A percentile compares a stretch with the other conserved stretches of the same genome.
These are phyloP conservation scores for Saccharomycopsis guyanensis DNA, from an alignment of 805 yeast species.

Conservation along the genomic window DNA sequence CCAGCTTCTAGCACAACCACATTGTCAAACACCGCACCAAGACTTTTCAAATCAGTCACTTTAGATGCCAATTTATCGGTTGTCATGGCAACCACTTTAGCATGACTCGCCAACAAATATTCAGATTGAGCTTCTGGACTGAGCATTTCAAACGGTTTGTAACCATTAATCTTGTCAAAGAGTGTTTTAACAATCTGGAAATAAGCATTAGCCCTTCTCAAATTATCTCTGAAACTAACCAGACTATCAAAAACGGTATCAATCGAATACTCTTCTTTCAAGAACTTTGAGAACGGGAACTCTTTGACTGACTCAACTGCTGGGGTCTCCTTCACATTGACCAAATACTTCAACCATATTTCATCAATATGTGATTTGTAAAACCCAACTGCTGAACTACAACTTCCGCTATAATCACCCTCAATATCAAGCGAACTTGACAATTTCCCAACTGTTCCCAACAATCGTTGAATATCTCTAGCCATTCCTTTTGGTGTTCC, in stretches of 20 bases:
- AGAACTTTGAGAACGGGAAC: conserved; percentile 5
- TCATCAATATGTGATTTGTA: conserved; percentile 23
- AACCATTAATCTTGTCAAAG: conserved; percentile 22
- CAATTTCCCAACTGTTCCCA: conserved; percentile 27
- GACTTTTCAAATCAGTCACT: conserved; percentile 21
- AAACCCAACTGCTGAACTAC: conserved; percentile 30
- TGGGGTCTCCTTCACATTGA: not conserved
- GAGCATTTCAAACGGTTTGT: conserved; percentile 29
- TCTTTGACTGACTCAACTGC: not conserved
- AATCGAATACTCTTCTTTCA: not conserved
- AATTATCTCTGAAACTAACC: not conserved
- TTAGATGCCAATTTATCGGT: conserved; percentile 22
- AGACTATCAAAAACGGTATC: not conserved
- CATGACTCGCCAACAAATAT: conserved; percentile 24
- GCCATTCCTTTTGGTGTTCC: conserved; percentile 21
- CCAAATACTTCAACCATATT: conserved; percentile 14
- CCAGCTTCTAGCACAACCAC: conserved; percentile 30
- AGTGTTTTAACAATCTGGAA: conserved; percentile 23
- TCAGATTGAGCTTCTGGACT: conserved; percentile 21
- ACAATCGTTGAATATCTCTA: conserved; percentile 7
- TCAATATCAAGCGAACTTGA: conserved; percentile 27
- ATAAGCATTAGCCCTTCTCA: conserved; percentile 13
- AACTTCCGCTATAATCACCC: conserved; percentile 32
- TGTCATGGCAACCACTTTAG: conserved; percentile 27
- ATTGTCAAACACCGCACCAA: conserved; percentile 26